Evolutionary conservation across 495 filamentous ascomycete species (phyloP), one percentile per base, ranked within the genome.

Genomic region (Penicillium chermesinum): DNA sequence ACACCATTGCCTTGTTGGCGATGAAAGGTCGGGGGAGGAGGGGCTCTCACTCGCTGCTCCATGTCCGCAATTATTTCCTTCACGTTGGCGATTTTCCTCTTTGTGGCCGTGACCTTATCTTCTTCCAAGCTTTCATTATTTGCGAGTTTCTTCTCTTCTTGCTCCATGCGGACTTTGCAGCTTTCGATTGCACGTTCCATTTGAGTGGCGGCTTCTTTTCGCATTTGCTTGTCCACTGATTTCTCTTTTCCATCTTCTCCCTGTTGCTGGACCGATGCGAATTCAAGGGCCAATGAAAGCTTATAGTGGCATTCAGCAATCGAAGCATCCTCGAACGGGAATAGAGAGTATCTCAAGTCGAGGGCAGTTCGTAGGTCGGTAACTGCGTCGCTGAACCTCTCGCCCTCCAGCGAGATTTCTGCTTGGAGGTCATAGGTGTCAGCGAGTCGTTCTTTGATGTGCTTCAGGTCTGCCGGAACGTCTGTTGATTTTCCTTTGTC

Each of bases 301-400:
- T 96, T 96, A 72, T 84, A 97, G 64, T 97, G 88, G 32, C 88
- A 91, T 75, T 99, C 93, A 22, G 91, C 89, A 44, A 96, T 74
- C 15, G 91, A 75, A 44, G 85, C 82, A 33, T 89, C 91, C 40
- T 93, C 86, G 40, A 80, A 67, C 1, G 88, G 77, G 60, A 86
- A 91, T 10, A 96, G 76, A 12, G 80, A 72, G 46, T 86, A 62
- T 66, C 93, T 89, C 38, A 95, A 76, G 37, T 74, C 76, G 7
- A 99, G 78, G 5, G 88, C 78, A 5, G 83, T 82, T 58, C 78
- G 81, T 40, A 88, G 74, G 63, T 99, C 93, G 14, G 76, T 75
- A 17, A 95, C 85, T 2, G 93, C 91, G 53, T 86, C 81, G 7
- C 71, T 70, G 53, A 95, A 96, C 48, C 85, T 82, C 64, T 96